These are phyloP conservation scores for Picea abies DNA, from an alignment of 83 land plant species.

Conservation along the genomic window DNA sequence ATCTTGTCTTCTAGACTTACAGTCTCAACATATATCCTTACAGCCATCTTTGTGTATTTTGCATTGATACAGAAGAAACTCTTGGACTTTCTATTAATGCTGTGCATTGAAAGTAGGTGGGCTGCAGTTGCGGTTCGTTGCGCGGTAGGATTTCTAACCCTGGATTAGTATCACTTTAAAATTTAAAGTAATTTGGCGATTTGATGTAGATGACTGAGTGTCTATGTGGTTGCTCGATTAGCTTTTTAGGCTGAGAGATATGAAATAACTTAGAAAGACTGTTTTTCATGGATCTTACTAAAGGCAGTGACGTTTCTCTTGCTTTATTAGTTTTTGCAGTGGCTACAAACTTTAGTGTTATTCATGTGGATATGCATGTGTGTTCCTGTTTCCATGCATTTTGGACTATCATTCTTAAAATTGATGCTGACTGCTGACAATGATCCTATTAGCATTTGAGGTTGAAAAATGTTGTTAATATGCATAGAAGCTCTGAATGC, in stretches of 20 bases:
- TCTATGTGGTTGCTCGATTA: no score
- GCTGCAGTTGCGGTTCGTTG: slow-evolving; percentile 88
- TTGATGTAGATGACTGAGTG: no score
- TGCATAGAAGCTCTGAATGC: no score
- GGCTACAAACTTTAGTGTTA: neutral
- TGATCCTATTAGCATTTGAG: no score
- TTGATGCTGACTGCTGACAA: no score
- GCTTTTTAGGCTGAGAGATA: no score
- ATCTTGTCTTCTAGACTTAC: neutral
- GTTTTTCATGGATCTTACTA: neutral
- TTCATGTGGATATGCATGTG: neutral
- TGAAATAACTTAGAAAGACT: no score
- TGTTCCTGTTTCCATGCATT: neutral
- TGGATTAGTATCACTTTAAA: neutral
- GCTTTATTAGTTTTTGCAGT: neutral
- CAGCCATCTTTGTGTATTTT: neutral
- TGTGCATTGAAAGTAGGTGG: slow-evolving; percentile 95
- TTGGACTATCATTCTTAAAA: neutral
- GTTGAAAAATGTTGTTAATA: no score
- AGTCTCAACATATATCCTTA: neutral
- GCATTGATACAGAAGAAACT: slow-evolving; percentile 69
- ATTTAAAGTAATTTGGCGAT: no score
- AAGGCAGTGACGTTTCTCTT: neutral
- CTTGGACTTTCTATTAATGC: slow-evolving; percentile 74
- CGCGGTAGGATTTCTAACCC: slow-evolving; percentile 47